A percentile compares a stretch with the other conserved stretches of the same genome.
Conservation (phyloP, 352 stramenopile species). For the Pythium pyrilobum region DNA sequence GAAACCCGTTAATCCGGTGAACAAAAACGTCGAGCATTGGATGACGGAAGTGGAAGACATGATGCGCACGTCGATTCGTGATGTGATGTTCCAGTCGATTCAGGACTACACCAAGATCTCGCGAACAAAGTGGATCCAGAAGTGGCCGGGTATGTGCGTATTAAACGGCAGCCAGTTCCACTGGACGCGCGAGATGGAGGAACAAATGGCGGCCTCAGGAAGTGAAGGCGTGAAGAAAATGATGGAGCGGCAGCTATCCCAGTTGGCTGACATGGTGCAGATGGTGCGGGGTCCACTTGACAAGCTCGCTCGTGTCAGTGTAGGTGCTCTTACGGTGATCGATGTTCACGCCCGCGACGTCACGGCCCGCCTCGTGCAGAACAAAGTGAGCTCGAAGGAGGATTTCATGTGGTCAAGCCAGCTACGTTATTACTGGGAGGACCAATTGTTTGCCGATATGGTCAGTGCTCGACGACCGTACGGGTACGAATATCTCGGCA, state of each 20-base stretch:
- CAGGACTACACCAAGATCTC: conserved; percentile 87
- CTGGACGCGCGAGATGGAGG: conserved; percentile 94
- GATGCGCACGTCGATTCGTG: conserved; percentile 90
- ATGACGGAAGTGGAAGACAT: conserved; percentile 93
- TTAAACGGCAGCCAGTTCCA: conserved; percentile 94
- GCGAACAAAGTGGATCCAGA: conserved; percentile 95
- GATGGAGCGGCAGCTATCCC: conserved; percentile 86
- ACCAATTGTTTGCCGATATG: conserved; percentile 87
- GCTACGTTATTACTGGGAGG: conserved; percentile 94
- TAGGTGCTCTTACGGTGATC: conserved; percentile 93
- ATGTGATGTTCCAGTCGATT: conserved; percentile 90
- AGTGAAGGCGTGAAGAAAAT: conserved; percentile 88
- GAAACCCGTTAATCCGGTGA: conserved; percentile 85
- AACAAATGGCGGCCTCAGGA: conserved; percentile 70
- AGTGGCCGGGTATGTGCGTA: conserved; percentile 92
- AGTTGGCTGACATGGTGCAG: conserved; percentile 95
- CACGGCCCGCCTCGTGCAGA: conserved; percentile 80
- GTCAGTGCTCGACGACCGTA: conserved; percentile 89
- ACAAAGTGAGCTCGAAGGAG: conserved; percentile 81
- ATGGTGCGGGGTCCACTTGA: conserved; percentile 87
- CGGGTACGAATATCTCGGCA: conserved; percentile 94
- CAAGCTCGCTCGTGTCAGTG: conserved; percentile 88
- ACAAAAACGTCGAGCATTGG: conserved; percentile 95
- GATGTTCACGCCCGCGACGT: conserved; percentile 94
- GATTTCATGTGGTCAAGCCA: conserved; percentile 95